phyloP scores from a whole-genome alignment of 208 protist genomes.

The Leishmania turanica region DNA sequence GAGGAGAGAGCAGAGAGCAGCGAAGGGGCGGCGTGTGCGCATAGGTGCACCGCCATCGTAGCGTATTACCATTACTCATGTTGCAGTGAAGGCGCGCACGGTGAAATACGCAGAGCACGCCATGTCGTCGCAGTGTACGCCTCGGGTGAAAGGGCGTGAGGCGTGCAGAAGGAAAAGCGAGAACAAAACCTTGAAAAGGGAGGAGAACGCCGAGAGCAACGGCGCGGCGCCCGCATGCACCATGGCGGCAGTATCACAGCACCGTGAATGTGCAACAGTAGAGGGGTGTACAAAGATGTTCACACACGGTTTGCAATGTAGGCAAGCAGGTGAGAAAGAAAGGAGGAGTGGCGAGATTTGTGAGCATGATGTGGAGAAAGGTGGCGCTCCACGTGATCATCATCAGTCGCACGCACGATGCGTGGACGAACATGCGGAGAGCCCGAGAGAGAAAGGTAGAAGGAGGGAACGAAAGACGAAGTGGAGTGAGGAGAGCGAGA shows the following conservation, averaged over 20 bases:
- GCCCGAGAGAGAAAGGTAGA: constrained; percentile 6
- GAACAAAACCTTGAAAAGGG: constrained; percentile 1
- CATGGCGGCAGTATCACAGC: not conserved
- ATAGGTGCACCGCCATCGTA: not conserved
- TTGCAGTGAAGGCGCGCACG: not conserved
- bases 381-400: not conserved
- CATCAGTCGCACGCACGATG: not conserved
- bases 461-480: not conserved
- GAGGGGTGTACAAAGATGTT: not conserved
- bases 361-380: not conserved
- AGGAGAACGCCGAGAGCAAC: not conserved
- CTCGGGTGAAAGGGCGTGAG: not conserved
- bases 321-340: not conserved
- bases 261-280: not conserved
- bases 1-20: not conserved
- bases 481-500: not conserved
- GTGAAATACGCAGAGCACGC: not conserved
- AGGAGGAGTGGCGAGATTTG: not conserved
- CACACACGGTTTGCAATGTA: not conserved
- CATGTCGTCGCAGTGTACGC: not conserved
- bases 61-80: not conserved
- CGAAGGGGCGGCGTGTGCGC: not conserved
- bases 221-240: not conserved
- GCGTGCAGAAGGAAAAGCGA: not conserved
- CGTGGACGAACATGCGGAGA: not conserved